These are phyloP conservation scores for Lomentospora prolificans DNA, from an alignment of 2,329 filamentous ascomycete species.

Conservation along the genomic window DNA sequence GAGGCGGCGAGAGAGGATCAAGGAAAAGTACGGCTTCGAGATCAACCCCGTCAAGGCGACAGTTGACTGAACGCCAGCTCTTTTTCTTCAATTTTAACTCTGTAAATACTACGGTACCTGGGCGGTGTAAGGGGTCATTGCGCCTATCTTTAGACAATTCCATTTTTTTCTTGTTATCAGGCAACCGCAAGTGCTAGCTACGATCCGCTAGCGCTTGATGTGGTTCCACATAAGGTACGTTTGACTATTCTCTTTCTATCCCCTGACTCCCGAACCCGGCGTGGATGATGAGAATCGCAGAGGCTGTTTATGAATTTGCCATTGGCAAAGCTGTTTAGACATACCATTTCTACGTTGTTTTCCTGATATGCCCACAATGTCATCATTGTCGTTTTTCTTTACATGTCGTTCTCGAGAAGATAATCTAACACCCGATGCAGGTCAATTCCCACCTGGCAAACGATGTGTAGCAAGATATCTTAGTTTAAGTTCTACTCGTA, in stretches of 20 bases:
- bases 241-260: background rate
- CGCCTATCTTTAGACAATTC: conserved; percentile 25
- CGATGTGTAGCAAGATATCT: background rate
- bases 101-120: conserved; percentile 10
- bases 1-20: conserved; percentile 68
- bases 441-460: too few relatives aligned
- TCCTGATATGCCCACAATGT: background rate
- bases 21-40: conserved; percentile 81
- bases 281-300: conserved; percentile 30
- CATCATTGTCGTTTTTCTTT: background rate
- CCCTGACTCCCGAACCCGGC: background rate
- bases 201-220: too few relatives aligned
- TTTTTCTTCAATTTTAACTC: background rate
- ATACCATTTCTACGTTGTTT: conserved; percentile 9
- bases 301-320: conserved; percentile 36
- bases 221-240: conserved; percentile 8
- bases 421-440: too few relatives aligned
- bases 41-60: conserved; percentile 55
- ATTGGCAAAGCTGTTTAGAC: conserved; percentile 2
- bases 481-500: background rate
- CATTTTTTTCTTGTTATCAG: conserved; percentile 24
- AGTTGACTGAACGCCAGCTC: conserved; percentile 22
- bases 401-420: background rate
- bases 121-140: conserved; percentile 10
- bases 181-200: background rate